Conservation (phyloP, 1,284 basidiomycete species). For the Rhizoctonia solani region DNA sequence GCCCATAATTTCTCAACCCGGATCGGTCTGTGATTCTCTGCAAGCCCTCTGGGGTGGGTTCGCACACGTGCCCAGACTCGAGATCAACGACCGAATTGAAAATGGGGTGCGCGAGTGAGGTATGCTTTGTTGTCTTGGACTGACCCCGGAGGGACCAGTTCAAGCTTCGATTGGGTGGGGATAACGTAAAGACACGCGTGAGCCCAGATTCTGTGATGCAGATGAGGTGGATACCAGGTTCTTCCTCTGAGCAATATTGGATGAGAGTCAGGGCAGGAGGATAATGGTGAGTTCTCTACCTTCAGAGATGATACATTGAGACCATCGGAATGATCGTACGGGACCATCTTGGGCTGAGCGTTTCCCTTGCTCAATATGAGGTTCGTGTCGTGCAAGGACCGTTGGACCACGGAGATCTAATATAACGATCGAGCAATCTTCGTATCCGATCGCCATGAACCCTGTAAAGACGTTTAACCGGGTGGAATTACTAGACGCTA, state of each 20-base stretch:
- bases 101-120: conserved; percentile 56
- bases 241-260: conserved; percentile 51
- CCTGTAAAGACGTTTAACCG: conserved; percentile 50
- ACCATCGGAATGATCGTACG: conserved; percentile 66
- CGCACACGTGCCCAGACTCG: conserved; percentile 56
- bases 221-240: conserved; percentile 63
- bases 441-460: conserved; percentile 72
- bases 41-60: conserved; percentile 52
- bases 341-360: conserved; percentile 49
- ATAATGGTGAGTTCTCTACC: conserved; percentile 47
- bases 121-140: conserved; percentile 47
- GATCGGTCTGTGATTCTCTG: conserved; percentile 39
- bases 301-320: conserved; percentile 58
- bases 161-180: conserved; percentile 46
- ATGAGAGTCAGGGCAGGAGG: neutral
- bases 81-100: conserved; percentile 66
- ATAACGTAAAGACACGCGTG: conserved; percentile 61
- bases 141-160: conserved; percentile 55
- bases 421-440: conserved; percentile 61
- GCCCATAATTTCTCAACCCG: conserved; percentile 44
- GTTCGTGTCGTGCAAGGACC: conserved; percentile 57
- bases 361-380: conserved; percentile 45
- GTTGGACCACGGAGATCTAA: conserved; percentile 74
- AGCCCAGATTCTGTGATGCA: conserved; percentile 63
- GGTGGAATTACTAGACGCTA: neutral